These are phyloP conservation scores for Pseudognaphalium luteoalbum DNA, from an alignment of 129 eudicot genomes.

Conservation along the genomic window DNA sequence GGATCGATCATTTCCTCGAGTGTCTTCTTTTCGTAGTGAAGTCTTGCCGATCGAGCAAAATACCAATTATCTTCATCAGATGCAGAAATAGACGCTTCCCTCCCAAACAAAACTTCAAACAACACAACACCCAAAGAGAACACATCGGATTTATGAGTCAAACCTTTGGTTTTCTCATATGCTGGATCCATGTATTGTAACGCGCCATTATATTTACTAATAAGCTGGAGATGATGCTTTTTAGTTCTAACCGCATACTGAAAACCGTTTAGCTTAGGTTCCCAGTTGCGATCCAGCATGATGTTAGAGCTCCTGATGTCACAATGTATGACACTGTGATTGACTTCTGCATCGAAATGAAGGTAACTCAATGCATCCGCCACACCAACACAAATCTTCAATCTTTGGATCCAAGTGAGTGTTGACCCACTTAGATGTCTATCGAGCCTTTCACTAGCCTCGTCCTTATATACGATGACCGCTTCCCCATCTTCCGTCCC, in stretches of 20 bases:
- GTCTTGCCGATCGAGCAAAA: not conserved
- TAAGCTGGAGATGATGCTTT: not conserved
- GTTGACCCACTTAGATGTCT: no score
- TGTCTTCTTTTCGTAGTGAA: not conserved
- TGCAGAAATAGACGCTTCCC: not conserved
- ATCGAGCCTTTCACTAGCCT: no score
- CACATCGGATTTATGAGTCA: conserved; percentile 2
- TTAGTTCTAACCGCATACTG: not conserved
- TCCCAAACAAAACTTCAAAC: conserved; percentile 8
- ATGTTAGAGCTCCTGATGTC: not conserved
- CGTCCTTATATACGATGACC: no score
- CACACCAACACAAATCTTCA: not conserved
- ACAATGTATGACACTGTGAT: not conserved
- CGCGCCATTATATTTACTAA: not conserved
- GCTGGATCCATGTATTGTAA: not conserved
- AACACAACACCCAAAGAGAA: not conserved
- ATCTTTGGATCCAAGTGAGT: no score
- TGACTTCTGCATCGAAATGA: not conserved
- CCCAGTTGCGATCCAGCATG: not conserved
- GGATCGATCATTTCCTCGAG: not conserved
- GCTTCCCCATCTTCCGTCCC: no score
- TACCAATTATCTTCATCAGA: not conserved
- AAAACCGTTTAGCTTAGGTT: not conserved
- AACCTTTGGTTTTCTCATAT: not conserved
- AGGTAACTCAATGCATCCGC: not conserved